These are phyloP conservation scores for Colletotrichum tanaceti DNA, from an alignment of 2,329 filamentous ascomycete species.

Conservation along the genomic window DNA sequence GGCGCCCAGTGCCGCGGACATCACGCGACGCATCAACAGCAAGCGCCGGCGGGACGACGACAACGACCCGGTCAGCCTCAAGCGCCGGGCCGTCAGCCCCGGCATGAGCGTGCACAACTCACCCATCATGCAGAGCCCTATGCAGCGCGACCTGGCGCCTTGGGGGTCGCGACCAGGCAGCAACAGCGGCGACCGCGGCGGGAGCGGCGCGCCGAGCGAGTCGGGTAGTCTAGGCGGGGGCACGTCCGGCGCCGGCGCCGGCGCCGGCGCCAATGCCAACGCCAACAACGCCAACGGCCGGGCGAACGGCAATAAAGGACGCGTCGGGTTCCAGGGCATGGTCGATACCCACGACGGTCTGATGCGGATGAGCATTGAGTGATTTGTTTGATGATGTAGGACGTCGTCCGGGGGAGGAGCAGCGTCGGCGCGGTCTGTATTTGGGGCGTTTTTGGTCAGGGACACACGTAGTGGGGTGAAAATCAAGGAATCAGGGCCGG, in stretches of 20 bases:
- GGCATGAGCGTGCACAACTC: slow-evolving; percentile 92
- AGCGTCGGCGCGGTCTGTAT: slow-evolving; percentile 11
- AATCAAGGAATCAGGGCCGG: slow-evolving; percentile 13
- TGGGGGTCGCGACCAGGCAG: slow-evolving; percentile 80
- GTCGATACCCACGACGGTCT: slow-evolving; percentile 93
- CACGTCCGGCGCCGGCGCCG: slow-evolving; percentile 46
- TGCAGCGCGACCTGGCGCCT: slow-evolving; percentile 75
- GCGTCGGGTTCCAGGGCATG: slow-evolving; percentile 91
- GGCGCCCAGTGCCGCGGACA: slow-evolving; percentile 75
- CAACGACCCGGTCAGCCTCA: slow-evolving; percentile 88
- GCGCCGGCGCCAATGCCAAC: slow-evolving; percentile 46
- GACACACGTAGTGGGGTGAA: neutral
- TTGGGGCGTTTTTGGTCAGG: slow-evolving; percentile 1
- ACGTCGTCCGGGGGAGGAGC: neutral
- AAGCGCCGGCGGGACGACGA: slow-evolving; percentile 93
- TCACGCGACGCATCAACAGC: slow-evolving; percentile 80
- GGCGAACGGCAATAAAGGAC: slow-evolving; percentile 63
- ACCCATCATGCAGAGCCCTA: slow-evolving; percentile 85
- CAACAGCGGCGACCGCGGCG: slow-evolving; percentile 64
- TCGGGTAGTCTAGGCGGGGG: slow-evolving; percentile 55
- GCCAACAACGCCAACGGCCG: slow-evolving; percentile 54
- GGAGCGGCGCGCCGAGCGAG: slow-evolving; percentile 65
- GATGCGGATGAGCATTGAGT: slow-evolving; percentile 98
- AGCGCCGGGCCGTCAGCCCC: slow-evolving; percentile 89
- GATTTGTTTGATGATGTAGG: neutral